Conservation (phyloP, 768 basidiomycete species). For the Rhodotorula graminis region DNA sequence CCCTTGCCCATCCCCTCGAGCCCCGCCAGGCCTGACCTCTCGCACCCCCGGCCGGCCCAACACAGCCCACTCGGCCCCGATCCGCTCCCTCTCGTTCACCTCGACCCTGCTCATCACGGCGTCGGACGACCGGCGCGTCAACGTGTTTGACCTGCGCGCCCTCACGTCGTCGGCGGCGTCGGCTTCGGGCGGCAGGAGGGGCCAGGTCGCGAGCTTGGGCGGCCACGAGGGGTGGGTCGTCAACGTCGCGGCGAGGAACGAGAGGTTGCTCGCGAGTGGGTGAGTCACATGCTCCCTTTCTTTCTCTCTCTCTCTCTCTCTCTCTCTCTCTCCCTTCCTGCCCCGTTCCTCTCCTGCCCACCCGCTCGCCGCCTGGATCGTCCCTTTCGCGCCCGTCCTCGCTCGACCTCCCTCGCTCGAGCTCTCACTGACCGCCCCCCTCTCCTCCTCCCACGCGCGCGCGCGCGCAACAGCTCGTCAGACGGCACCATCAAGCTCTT, state of each 20-base stretch:
- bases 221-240: constrained; percentile 39
- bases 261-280: constrained; percentile 34
- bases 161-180: not conserved
- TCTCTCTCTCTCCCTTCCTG: too few relatives aligned
- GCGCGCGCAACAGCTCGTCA: constrained; percentile 28
- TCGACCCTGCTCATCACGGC: constrained; percentile 37
- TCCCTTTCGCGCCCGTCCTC: not conserved
- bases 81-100: constrained; percentile 38
- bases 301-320: not conserved
- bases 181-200: constrained; percentile 10
- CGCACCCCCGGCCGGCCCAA: too few relatives aligned
- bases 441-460: too few relatives aligned
- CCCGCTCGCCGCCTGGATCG: too few relatives aligned
- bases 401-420: not conserved
- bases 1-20: not conserved
- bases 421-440: too few relatives aligned
- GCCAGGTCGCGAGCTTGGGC: constrained; percentile 34
- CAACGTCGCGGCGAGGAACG: constrained; percentile 31
- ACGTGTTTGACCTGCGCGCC: constrained; percentile 39
- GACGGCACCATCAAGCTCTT: constrained; percentile 41
- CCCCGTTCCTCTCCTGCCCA: too few relatives aligned
- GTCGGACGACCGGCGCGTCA: constrained; percentile 39
- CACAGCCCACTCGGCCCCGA: constrained; percentile 36
- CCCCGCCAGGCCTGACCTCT: not conserved
- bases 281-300: not conserved